These are phyloP conservation scores for Ettlia oleoabundans DNA, from an alignment of 139 green algal genomes.

Conservation along the genomic window DNA sequence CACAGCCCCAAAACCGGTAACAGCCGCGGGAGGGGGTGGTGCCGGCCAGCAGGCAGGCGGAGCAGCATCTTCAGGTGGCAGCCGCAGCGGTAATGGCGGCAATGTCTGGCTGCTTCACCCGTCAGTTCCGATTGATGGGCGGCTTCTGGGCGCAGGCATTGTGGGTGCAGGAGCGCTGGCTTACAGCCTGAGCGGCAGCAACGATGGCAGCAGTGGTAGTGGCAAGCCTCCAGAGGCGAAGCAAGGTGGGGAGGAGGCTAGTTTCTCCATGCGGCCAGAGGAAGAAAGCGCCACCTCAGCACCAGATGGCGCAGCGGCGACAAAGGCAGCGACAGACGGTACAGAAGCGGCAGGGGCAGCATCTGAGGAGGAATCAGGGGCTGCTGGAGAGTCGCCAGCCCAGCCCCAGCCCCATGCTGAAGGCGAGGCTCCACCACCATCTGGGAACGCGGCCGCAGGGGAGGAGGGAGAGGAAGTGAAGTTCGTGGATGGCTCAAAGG, in stretches of 20 bases:
- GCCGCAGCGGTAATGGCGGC: neutral
- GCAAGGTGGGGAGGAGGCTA: slow-evolving; percentile 8
- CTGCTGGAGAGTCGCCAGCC: neutral
- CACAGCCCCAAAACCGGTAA: neutral
- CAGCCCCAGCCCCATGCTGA: no score
- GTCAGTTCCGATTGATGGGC: slow-evolving; percentile 35
- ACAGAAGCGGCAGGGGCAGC: neutral
- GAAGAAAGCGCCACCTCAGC: neutral
- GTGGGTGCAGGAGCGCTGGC: neutral
- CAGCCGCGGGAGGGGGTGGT: neutral
- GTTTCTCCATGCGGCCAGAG: slow-evolving; percentile 3
- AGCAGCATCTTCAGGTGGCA: neutral
- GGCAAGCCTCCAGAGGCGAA: neutral
- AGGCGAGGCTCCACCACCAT: no score
- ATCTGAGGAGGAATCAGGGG: neutral
- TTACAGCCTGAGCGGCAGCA: neutral
- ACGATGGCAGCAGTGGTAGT: slow-evolving; percentile 2
- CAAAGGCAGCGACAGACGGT: neutral
- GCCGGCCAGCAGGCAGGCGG: neutral
- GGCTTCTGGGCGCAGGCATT: slow-evolving; percentile 31
- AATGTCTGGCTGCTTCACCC: slow-evolving; percentile 41
- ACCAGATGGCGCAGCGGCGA: neutral
- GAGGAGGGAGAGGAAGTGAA: neutral
- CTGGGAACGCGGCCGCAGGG: no score
- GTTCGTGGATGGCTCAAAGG: slow-evolving; percentile 30